Evolutionary conservation across 352 stramenopile species (phyloP), one percentile per base, ranked within the genome.

Genomic region (Phytophthora citrophthora): DNA sequence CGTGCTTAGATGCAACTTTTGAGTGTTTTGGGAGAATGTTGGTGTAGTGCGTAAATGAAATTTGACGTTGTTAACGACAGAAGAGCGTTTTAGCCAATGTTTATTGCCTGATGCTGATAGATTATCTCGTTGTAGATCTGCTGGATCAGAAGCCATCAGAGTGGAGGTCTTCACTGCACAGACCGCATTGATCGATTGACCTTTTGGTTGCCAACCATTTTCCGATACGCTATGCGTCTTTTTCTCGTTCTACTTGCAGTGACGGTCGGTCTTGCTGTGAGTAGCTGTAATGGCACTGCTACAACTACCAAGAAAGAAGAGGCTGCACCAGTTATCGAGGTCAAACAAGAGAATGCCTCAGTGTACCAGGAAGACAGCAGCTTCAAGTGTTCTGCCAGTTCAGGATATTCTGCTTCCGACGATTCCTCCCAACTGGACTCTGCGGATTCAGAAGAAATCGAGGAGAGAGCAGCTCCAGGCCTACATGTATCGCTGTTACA

Each of bases 41-140:
- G 49, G 31, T 69, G 54, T 59, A 3, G 39, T 59, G 54, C 36
- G 54, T 69, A 39, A 64, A 58, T 69, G 53, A 38, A 64, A 62
- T 59, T 45, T 31, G 40, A 50, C 49, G 46, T 64, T 64, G 53
- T 38, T 41, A 51, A 52, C 4, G 15, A 40, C 40, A 27, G 20
- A 32, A 39, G 34, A 40, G 34, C 15, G 18, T 20, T 20, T 20
- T 20, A 20, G 18, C 1, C 2, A 18, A 18, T 41, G 36, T 41
- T 41, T 41, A 18, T 18, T 41, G 36, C 13, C 3, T 41, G 36
- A 41, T 41, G 36, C 20, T 13, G 36, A 18, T 41, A 20, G 12
- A 29, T 41, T 41, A 41, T 10, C 15, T 40, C 34, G 15, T 40
- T 6, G 34, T 40, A 18, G 34, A 40, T 40, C 34, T 40, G 34